Percentiles rank a stretch among this genome's conserved stretches.
Evolutionary conservation across 495 filamentous ascomycete genomes (phyloP).

Genomic region (Emericellopsis terricola): DNA sequence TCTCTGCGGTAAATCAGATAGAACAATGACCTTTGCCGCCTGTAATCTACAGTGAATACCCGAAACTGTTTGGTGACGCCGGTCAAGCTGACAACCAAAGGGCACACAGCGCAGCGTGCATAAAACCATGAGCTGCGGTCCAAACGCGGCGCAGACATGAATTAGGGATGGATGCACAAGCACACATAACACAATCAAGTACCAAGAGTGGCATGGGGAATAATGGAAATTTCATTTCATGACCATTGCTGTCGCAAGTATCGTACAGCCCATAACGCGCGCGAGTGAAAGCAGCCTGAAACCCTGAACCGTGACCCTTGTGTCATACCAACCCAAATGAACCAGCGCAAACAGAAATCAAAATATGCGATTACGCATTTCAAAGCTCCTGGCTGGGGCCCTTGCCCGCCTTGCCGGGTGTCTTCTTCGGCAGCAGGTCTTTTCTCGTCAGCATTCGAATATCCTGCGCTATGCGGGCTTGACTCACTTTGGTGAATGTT

Average conservation of each 20-base stretch:
- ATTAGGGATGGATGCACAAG: too few relatives aligned
- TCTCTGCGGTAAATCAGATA: too few relatives aligned
- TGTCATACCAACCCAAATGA: slow-evolving; percentile 62
- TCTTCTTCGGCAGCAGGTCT: slow-evolving; percentile 99
- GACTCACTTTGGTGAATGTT: slow-evolving; percentile 94
- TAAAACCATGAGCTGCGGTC: too few relatives aligned
- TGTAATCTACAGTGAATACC: too few relatives aligned
- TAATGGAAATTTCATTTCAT: slow-evolving; percentile 13
- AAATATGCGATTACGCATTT: slow-evolving; percentile 24
- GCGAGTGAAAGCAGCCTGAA: slow-evolving; percentile 57
- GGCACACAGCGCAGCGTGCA: too few relatives aligned
- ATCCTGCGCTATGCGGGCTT: slow-evolving; percentile 19
- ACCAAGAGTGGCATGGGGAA: too few relatives aligned
- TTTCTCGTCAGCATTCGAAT: slow-evolving; percentile 4
- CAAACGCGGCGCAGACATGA: too few relatives aligned
- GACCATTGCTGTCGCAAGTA: slow-evolving; percentile 57
- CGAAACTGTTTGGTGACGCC: too few relatives aligned
- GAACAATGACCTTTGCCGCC: too few relatives aligned
- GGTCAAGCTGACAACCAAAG: too few relatives aligned
- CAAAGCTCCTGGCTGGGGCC: slow-evolving; percentile 81
- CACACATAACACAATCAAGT: too few relatives aligned
- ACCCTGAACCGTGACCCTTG: slow-evolving; percentile 72
- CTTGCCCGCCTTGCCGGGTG: slow-evolving; percentile 76
- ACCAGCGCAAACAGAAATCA: slow-evolving; percentile 38
- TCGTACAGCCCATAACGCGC: slow-evolving; percentile 79